Percentiles rank a stretch among this genome's conserved stretches.
Conservation (phyloP, 225 moss, liverwort and hornwort species). For the Marchantia paleacea region DNA sequence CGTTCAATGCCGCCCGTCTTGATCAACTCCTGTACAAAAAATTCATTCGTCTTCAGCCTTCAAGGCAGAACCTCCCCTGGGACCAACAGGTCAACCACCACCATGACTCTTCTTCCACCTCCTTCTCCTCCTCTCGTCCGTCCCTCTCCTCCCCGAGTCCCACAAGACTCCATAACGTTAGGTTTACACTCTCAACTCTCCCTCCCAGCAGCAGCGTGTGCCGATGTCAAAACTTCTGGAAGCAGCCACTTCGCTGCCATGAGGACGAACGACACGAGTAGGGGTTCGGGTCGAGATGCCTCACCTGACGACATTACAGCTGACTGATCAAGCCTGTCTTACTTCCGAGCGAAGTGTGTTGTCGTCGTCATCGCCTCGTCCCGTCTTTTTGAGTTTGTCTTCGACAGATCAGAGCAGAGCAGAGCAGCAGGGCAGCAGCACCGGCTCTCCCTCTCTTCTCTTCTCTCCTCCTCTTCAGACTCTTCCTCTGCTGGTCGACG, state of each 20-base stretch:
- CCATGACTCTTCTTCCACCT: background rate
- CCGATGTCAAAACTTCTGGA: background rate
- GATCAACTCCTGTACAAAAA: slow-evolving; percentile 11
- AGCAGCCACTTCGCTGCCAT: background rate
- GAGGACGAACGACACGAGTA: no score
- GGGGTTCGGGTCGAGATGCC: background rate
- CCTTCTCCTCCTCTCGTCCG: background rate
- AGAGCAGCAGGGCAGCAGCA: background rate
- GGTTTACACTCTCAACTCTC: background rate
- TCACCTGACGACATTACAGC: slow-evolving; percentile 26
- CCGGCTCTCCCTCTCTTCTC: background rate
- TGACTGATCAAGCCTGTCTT: slow-evolving; percentile 15
- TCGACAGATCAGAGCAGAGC: slow-evolving; percentile 2
- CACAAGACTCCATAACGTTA: background rate
- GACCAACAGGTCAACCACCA: no score
- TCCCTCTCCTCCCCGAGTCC: background rate
- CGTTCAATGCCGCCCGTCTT: slow-evolving; percentile 8
- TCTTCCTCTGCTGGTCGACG: background rate
- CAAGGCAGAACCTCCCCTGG: no score
- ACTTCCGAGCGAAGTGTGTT: background rate
- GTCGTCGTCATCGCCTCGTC: slow-evolving; percentile 4
- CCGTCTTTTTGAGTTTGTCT: background rate
- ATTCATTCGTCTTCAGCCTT: background rate
- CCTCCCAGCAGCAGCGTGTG: no score
- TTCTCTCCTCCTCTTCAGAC: background rate